A percentile compares a stretch with the other conserved stretches of the same genome.
These are phyloP conservation scores for Apiospora pterosperma DNA, from an alignment of 2,329 filamentous ascomycete species.

Conservation along the genomic window DNA sequence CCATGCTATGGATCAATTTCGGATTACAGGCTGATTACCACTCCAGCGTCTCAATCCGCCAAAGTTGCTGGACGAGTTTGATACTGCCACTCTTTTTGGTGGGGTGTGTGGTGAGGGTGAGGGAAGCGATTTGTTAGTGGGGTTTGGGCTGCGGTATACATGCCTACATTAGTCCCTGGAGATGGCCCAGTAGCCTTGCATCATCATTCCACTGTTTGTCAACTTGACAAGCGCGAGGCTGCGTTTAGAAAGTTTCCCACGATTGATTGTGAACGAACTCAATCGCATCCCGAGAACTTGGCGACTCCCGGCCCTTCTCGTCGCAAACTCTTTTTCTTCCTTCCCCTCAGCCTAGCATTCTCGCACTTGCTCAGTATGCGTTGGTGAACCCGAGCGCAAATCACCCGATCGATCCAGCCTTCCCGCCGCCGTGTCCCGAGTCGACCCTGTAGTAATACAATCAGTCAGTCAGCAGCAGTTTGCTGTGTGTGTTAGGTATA, in stretches of 20 bases:
- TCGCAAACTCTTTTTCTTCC: not conserved
- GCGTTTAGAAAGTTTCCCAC: conserved; percentile 3
- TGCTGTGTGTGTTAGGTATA: not conserved
- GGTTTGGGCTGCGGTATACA: conserved; percentile 1
- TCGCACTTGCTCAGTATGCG: not conserved
- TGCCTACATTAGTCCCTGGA: conserved; percentile 4
- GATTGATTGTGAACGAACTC: conserved; percentile 4
- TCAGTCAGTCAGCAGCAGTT: not conserved
- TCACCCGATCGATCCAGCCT: conserved; percentile 6
- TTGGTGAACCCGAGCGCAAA: not conserved
- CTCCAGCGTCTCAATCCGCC: not conserved
- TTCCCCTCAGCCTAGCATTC: not conserved
- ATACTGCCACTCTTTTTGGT: conserved; percentile 3
- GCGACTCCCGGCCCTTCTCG: not conserved
- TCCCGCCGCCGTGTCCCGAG: conserved; percentile 6
- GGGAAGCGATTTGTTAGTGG: conserved; percentile 5
- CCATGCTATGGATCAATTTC: not conserved
- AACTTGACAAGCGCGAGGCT: conserved; percentile 4
- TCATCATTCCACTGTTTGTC: conserved; percentile 5
- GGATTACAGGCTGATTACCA: not conserved
- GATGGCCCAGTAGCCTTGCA: conserved; percentile 11
- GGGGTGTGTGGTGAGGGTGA: conserved; percentile 3
- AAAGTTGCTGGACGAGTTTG: not conserved
- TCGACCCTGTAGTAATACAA: not conserved
- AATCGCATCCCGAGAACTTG: not conserved